Percentiles rank a stretch among this genome's conserved stretches.
Conservation (phyloP, 2,329 filamentous ascomycete genomes). For the Aspergillus persii region DNA sequence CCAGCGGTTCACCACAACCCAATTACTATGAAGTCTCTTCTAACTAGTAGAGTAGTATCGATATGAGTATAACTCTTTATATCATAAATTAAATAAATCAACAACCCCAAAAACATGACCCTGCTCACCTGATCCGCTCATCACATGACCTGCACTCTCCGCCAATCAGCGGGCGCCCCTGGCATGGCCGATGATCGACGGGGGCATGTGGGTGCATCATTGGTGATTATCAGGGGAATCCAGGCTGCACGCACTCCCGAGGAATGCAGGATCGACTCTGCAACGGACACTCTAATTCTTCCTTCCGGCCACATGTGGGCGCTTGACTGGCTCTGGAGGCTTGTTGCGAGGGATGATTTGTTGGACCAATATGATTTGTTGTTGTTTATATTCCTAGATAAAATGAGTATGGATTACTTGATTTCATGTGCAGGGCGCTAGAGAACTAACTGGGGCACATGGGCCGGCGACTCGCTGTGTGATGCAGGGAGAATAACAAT, state of each 20-base stretch:
- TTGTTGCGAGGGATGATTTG: neutral
- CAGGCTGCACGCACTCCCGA: neutral
- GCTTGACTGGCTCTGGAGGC: neutral
- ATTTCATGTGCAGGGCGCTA: neutral
- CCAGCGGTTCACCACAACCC: too few species aligned
- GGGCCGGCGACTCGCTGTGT: neutral
- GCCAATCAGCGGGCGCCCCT: neutral
- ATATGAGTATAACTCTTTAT: too few species aligned
- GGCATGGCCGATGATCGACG: neutral
- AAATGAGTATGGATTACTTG: neutral
- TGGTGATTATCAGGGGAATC: constrained; percentile 3
- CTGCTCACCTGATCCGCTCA: neutral
- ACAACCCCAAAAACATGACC: neutral
- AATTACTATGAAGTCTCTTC: too few species aligned
- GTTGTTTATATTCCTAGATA: neutral
- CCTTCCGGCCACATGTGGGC: neutral
- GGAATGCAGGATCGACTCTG: constrained; percentile 1
- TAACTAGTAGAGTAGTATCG: too few species aligned
- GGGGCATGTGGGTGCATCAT: constrained; percentile 13
- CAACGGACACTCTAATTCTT: neutral
- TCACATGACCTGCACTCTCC: neutral
- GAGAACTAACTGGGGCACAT: neutral
- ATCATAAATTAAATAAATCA: neutral
- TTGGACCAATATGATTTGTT: neutral
- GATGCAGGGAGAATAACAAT: neutral